Evolutionary conservation across 2,329 filamentous ascomycete genomes (phyloP).

Genomic region (Alternaria sp.): DNA sequence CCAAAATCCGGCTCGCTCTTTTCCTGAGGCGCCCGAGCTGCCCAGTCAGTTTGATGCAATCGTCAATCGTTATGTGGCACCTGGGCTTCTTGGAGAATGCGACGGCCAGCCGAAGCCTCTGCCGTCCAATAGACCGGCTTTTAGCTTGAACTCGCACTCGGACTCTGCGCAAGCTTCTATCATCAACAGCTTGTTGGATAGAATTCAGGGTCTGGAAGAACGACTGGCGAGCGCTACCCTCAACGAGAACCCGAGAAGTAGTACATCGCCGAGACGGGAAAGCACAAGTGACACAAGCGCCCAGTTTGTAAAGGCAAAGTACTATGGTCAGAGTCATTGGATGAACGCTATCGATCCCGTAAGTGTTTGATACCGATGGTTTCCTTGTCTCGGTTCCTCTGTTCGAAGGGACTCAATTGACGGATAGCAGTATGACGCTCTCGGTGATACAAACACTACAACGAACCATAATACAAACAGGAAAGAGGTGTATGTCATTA

Average conservation of each 20-base stretch:
- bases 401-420: neutral
- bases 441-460: conserved; percentile 18
- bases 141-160: conserved; percentile 1
- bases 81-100: conserved; percentile 19
- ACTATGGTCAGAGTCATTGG: conserved; percentile 65
- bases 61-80: conserved; percentile 22
- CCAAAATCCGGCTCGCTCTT: neutral
- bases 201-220: conserved; percentile 10
- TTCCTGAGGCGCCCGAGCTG: neutral
- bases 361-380: conserved; percentile 13
- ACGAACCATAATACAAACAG: conserved; percentile 51
- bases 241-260: neutral
- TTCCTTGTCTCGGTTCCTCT: accelerated
- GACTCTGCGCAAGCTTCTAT: neutral
- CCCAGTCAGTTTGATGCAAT: conserved; percentile 17
- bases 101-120: conserved; percentile 5
- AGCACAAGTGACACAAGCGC: neutral
- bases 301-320: conserved; percentile 57
- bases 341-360: conserved; percentile 37
- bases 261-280: neutral
- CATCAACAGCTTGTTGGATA: conserved; percentile 6
- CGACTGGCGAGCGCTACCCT: neutral
- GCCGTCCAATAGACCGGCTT: neutral
- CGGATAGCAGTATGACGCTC: conserved; percentile 22
- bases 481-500: conserved; percentile 27